A percentile compares a stretch with the other conserved stretches of the same genome.
Evolutionary conservation across 139 green algal genomes (phyloP).

Genomic region (Closterium sp.): DNA sequence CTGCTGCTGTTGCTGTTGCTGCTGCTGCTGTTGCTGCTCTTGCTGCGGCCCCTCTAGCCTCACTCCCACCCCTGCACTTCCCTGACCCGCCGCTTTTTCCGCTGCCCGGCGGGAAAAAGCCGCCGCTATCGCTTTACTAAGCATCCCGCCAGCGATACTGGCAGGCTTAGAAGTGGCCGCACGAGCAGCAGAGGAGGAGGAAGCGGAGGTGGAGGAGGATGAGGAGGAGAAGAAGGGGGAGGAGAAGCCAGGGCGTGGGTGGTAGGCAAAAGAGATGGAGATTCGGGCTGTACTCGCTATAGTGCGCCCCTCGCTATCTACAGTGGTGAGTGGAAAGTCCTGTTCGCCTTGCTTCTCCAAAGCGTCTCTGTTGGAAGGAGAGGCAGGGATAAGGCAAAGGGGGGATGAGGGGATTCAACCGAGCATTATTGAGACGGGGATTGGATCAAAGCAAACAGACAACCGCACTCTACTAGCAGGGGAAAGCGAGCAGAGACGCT

Average conservation of each 20-base stretch:
- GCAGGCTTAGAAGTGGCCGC: neutral
- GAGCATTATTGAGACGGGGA: too few species aligned
- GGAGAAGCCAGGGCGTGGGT: neutral
- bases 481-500: too few species aligned
- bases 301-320: neutral
- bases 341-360: neutral
- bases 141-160: neutral
- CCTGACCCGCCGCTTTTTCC: neutral
- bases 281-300: neutral
- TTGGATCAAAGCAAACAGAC: too few species aligned
- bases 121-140: neutral
- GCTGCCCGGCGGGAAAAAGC: neutral
- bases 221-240: neutral
- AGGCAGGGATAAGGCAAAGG: neutral
- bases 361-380: neutral
- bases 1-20: neutral
- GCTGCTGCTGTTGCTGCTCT: neutral
- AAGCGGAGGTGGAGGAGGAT: neutral
- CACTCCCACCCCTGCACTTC: neutral
- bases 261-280: neutral
- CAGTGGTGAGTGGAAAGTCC: neutral
- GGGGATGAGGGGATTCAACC: too few species aligned
- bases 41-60: neutral
- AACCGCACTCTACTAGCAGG: too few species aligned
- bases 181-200: neutral